Evolutionary conservation across 495 filamentous ascomycete species (phyloP), one percentile per base, ranked within the genome.

Genomic region (Penicillium canariense): DNA sequence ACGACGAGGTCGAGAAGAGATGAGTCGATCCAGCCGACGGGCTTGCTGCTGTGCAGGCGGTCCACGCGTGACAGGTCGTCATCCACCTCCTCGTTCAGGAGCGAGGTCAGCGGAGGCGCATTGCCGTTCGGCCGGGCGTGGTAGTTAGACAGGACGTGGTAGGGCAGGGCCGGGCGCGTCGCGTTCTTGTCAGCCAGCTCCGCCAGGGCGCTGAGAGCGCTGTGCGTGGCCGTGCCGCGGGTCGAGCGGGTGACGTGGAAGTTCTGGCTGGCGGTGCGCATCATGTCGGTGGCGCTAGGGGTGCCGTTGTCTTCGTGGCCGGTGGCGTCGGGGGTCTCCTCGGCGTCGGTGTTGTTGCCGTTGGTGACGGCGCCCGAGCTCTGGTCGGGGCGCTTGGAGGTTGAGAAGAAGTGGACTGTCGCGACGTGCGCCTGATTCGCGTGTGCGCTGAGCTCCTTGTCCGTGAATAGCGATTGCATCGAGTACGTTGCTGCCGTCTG

Each of bases 381-480:
- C 40, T 76, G 72, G 36, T 75, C 73, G 34, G 73, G 59, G 72
- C 81, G 62, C 72, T 77, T 77, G 69, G 82, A 60, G 63, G 78
- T 67, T 31, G 69, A 73, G 67, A 78, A 74, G 75, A 76, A 68
- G 75, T 82, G 73, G 65, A 81, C 60, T 58, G 87, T 81, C 9
- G 86, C 86, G 18, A 89, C 64, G 39, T 87, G 85, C 0, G 90
- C 87, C 25, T 81, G 71, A 59, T 89, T 89, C 38, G 87, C 86
- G 4, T 85, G 84, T 69, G 89, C 78, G 26, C 82, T 79, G 11
- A 97, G 83, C 69, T 97, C 93, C 72, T 93, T 96, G 55, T 96
- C 91, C 0, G 90, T 96, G 63, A 97, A 97, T 22, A 97, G 83
- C 52, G 90, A 88, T 47, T 96, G 87, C 54, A 97, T 84, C 40